These are phyloP conservation scores for Suhomyces sp. DNA, from an alignment of 805 yeast species.

Conservation along the genomic window DNA sequence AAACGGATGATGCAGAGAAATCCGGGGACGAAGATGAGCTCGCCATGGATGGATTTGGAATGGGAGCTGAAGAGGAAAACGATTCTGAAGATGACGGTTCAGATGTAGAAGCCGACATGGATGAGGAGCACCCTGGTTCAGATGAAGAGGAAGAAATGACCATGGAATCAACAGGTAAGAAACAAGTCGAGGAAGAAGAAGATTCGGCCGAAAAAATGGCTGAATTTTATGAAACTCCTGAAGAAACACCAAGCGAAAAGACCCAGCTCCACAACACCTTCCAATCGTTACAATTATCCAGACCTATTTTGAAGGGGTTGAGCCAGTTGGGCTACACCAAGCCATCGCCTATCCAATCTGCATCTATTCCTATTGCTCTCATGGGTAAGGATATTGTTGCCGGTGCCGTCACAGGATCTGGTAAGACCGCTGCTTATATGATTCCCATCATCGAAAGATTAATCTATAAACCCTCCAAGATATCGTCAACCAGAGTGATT, in stretches of 20 bases:
- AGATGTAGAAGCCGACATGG: constrained; percentile 17
- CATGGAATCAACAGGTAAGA: constrained; percentile 14
- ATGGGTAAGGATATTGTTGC: constrained; percentile 96
- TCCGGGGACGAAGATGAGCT: constrained; percentile 36
- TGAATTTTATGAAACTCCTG: constrained; percentile 67
- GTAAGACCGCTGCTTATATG: constrained; percentile 98
- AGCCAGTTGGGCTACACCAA: constrained; percentile 75
- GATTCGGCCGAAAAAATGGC: constrained; percentile 84
- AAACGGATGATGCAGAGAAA: constrained; percentile 30
- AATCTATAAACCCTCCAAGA: constrained; percentile 79
- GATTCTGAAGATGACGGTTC: constrained; percentile 28
- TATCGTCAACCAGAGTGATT: constrained; percentile 86
- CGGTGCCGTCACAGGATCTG: constrained; percentile 99
- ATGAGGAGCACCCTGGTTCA: constrained; percentile 14
- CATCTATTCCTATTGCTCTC: constrained; percentile 89
- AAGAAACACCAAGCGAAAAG: constrained; percentile 42
- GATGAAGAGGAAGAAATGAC: constrained; percentile 9
- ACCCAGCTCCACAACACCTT: constrained; percentile 59
- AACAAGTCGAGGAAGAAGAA: constrained; percentile 39
- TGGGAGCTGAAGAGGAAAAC: constrained; percentile 42
- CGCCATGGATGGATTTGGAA: constrained; percentile 46
- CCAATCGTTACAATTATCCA: constrained; percentile 74
- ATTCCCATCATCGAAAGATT: constrained; percentile 93
- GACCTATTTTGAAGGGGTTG: constrained; percentile 86
- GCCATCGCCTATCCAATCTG: constrained; percentile 93